Conservation (phyloP, 1,284 basidiomycete genomes). For the Ustilago crameri region DNA sequence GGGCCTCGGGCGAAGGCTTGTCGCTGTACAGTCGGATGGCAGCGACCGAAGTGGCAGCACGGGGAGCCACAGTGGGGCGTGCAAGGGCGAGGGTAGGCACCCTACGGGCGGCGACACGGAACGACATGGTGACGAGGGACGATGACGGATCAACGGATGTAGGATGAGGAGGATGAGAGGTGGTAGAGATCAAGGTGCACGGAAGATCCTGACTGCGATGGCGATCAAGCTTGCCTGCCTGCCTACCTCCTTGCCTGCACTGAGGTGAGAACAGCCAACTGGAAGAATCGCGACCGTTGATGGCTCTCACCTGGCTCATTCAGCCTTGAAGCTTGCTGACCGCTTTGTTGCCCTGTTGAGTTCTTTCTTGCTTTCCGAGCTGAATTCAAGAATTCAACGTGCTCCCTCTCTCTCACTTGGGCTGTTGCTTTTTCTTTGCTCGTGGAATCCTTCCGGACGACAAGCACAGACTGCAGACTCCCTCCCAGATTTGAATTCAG, state of each 20-base stretch:
- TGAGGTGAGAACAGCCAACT: slow-evolving; percentile 1
- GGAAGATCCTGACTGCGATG: slow-evolving; percentile 14
- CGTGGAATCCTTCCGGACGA: slow-evolving; percentile 8
- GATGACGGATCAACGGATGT: slow-evolving; percentile 1
- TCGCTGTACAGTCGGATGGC: slow-evolving; percentile 62
- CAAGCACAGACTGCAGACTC: background rate
- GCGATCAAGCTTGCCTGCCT: slow-evolving; percentile 12
- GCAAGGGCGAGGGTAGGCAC: slow-evolving; percentile 50
- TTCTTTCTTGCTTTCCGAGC: background rate
- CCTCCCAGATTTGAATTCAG: background rate
- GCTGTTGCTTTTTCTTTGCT: slow-evolving; percentile 4
- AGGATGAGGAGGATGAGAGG: slow-evolving; percentile 16
- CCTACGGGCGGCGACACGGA: slow-evolving; percentile 46
- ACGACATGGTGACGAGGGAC: slow-evolving; percentile 38
- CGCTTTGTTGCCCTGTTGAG: background rate
- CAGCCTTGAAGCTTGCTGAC: background rate
- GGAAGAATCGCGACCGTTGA: slow-evolving; percentile 9
- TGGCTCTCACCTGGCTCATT: background rate
- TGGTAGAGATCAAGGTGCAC: slow-evolving; percentile 13
- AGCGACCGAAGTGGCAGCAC: slow-evolving; percentile 41
- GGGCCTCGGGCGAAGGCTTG: slow-evolving; percentile 77
- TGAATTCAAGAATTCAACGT: slow-evolving; percentile 1
- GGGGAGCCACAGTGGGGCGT: slow-evolving; percentile 38
- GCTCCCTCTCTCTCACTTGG: background rate
- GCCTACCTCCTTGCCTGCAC: background rate